Percentiles rank a stretch among this genome's conserved stretches.
Evolutionary conservation across 2,329 filamentous ascomycete species (phyloP).

Genomic region (Incumbomyces delicatus): DNA sequence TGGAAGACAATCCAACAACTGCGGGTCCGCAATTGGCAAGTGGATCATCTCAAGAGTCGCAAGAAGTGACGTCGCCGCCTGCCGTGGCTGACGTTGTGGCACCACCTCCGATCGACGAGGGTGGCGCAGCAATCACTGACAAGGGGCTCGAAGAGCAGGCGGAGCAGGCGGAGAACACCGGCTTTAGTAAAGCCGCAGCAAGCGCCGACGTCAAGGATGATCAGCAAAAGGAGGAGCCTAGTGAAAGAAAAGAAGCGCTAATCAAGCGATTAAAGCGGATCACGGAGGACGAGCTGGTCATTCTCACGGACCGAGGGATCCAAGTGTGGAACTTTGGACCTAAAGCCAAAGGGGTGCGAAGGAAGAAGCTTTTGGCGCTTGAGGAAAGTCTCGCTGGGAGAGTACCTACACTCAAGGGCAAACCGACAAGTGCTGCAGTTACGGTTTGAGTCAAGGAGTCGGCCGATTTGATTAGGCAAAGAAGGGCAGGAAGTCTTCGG

Average conservation of each 20-base stretch:
- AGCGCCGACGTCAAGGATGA: background rate
- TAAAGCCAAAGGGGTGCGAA: constrained; percentile 21
- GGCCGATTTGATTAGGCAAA: no score
- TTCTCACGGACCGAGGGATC: constrained; percentile 33
- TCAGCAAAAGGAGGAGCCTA: no score
- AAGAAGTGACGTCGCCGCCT: no score
- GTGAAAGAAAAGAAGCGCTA: background rate
- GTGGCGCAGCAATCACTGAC: no score
- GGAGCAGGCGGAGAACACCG: no score
- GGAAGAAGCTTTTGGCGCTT: constrained; percentile 1
- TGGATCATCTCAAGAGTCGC: no score
- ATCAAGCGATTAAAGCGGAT: constrained; percentile 5
- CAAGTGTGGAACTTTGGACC: constrained; percentile 30
- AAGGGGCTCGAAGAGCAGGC: no score
- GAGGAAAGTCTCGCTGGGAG: constrained; percentile 1
- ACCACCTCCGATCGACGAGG: no score
- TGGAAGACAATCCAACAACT: background rate
- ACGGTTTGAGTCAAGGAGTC: no score
- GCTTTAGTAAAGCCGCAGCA: no score
- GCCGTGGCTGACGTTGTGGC: no score
- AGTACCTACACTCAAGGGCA: constrained; percentile 1
- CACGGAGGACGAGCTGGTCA: constrained; percentile 31
- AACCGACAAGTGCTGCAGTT: background rate
- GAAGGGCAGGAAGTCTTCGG: no score
- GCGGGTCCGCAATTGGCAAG: background rate